A percentile compares a stretch with the other conserved stretches of the same genome.
Conservation (phyloP, 345 rosid genomes). For the Brassica nigra region DNA sequence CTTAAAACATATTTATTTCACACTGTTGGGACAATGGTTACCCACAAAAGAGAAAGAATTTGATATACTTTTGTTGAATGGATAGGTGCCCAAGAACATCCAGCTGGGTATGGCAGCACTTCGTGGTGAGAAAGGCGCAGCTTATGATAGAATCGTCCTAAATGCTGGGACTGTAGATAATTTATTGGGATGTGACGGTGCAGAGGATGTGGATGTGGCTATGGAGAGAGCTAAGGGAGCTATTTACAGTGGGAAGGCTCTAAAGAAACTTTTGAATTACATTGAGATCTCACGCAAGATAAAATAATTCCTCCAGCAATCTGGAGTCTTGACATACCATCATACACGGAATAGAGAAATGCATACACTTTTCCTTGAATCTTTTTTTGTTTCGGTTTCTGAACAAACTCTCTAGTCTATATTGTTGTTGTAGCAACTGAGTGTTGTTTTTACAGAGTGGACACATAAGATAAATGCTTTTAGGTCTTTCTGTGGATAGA, state of each 20-base stretch:
- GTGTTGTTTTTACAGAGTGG: neutral
- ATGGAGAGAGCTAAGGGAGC: conserved; percentile 91
- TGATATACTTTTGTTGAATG: neutral
- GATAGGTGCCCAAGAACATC: conserved; percentile 73
- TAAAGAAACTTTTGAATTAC: conserved; percentile 72
- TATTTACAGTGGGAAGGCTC: conserved; percentile 87
- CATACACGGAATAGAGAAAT: conserved; percentile 26
- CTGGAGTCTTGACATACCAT: conserved; percentile 3
- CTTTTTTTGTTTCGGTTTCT: neutral
- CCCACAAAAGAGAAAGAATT: neutral
- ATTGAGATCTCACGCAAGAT: conserved; percentile 67
- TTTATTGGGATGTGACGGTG: neutral
- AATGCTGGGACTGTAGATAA: conserved; percentile 69
- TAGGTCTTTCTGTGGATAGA: neutral
- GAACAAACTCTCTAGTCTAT: neutral
- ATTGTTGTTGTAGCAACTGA: neutral
- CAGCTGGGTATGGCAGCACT: conserved; percentile 84
- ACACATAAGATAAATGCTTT: neutral
- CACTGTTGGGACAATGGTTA: neutral
- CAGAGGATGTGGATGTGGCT: conserved; percentile 16
- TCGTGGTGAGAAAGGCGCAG: conserved; percentile 76
- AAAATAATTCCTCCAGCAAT: conserved; percentile 25
- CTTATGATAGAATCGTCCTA: conserved; percentile 82
- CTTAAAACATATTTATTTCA: neutral
- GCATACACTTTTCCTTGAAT: neutral